Conservation (phyloP, 2,329 filamentous ascomycete genomes). For the Metarhizium humberi region DNA sequence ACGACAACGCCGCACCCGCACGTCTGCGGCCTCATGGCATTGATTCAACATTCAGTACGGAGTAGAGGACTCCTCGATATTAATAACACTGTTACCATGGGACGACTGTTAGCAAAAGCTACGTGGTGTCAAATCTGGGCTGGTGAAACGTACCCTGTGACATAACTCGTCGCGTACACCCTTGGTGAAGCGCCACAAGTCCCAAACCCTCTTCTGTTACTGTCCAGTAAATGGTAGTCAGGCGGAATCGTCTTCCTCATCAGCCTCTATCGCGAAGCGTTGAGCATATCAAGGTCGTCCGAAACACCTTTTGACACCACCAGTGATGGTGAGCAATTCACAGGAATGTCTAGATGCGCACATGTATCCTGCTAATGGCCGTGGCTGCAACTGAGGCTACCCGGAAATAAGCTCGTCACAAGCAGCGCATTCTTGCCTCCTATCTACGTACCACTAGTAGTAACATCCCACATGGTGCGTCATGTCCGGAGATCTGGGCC, state of each 20-base stretch:
- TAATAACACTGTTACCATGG: neutral
- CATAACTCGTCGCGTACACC: conserved; percentile 6
- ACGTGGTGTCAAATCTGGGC: neutral
- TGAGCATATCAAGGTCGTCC: too few species aligned
- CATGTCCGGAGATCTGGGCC: neutral
- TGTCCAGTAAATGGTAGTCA: neutral
- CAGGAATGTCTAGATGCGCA: neutral
- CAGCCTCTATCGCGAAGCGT: too few species aligned
- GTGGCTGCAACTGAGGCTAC: neutral
- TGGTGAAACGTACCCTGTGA: conserved; percentile 7
- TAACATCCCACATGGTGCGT: too few species aligned
- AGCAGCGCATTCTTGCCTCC: neutral
- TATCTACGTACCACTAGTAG: too few species aligned
- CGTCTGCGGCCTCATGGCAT: neutral
- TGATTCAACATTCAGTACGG: neutral
- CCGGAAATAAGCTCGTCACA: neutral
- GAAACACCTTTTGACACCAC: too few species aligned
- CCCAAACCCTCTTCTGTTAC: neutral
- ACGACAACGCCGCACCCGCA: neutral
- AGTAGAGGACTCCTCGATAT: neutral
- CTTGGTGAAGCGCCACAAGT: neutral
- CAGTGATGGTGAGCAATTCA: neutral
- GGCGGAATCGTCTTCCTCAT: neutral
- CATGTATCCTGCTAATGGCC: neutral
- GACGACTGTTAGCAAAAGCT: neutral